These are phyloP conservation scores for Hygrophila difformis DNA, from an alignment of 257 asterid species.

Conservation along the genomic window DNA sequence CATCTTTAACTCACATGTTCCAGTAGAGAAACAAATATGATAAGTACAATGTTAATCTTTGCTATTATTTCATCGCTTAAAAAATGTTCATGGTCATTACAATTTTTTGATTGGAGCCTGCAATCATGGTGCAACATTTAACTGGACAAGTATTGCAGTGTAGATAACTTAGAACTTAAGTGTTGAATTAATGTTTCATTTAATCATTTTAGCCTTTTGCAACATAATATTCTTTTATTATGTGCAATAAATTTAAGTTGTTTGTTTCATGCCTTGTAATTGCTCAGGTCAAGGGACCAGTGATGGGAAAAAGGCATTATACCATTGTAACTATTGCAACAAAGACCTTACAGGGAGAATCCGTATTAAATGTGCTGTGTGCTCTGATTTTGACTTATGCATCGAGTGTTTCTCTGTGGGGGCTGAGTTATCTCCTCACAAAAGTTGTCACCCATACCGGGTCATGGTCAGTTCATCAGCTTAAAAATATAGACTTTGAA, in stretches of 20 bases:
- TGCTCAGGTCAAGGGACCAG: conserved; percentile 56
- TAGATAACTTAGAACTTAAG: not conserved
- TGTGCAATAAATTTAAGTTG: not conserved
- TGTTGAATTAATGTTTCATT: conserved; percentile 1
- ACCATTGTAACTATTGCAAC: conserved; percentile 96
- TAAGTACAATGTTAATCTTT: not conserved
- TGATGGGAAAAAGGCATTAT: conserved; percentile 77
- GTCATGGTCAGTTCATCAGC: conserved; percentile 68
- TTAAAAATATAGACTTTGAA: conserved; percentile 12
- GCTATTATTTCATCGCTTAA: not conserved
- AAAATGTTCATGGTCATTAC: not conserved
- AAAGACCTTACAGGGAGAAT: conserved; percentile 89
- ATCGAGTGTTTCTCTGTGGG: conserved; percentile 96
- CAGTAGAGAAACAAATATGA: not conserved
- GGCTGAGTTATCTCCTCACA: conserved; percentile 93
- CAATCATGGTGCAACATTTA: not conserved
- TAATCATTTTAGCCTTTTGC: too few species aligned
- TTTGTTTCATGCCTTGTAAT: conserved; percentile 17
- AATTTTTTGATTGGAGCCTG: not conserved
- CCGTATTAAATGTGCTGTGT: conserved; percentile 79
- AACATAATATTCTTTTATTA: too few species aligned
- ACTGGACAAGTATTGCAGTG: conserved; percentile 2
- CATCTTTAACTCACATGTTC: conserved; percentile 1
- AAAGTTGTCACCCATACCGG: conserved; percentile 79
- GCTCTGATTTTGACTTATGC: conserved; percentile 96